Base-by-base conservation (phyloP, 2,329 filamentous ascomycete genomes). In the Alternaria triticimaculans region DNA sequence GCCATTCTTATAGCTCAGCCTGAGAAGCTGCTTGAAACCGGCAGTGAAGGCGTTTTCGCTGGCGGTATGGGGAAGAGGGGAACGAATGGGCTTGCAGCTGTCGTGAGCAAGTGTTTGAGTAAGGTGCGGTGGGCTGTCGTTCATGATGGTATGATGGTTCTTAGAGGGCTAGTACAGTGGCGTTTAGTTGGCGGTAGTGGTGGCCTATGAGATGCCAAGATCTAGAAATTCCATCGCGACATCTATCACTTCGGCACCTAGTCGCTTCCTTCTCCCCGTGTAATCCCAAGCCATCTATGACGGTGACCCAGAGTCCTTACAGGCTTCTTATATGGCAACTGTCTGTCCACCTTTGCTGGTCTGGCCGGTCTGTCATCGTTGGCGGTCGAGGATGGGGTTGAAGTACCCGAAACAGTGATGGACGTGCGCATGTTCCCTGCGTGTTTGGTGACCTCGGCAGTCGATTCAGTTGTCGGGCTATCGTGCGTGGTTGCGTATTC, bases 81-180 rank as follows among this genome's bases (percentile, higher is more conserved):
- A 2, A 87, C 84, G 0, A 83, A 82, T 18, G 86, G 86, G 0
- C 64, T 90, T 49, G 85, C 86, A 0, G 84, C 84, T 62, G 82
- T 86, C 1, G 87, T 89, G 77, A 85, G 85, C 3, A 83, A 85
- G 68, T 82, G 84, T 37, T 69, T 90, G 66, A 84, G 84, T 11
- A 87, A 85, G 60, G 84, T 89, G 1, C 72, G 88, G 55, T 90
- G 88, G 88, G 87, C 86, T 0, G 87, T 90, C 4, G 84, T 90
- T 5, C 87, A 89, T 66, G 86, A 88, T 69, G 87, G 86, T 0
- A 87, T 88, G 79, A 84, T 86, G 65, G 87, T 89, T 4, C 69
- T 90, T 37, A 77, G 75, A 58, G 79, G 79, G 4, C 66, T 82
- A 37, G 80, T 81, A 50, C 77, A 79, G 49, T 80, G 80, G 79